These are phyloP conservation scores for Anastatica hierochuntica DNA, from an alignment of 345 rosid genomes.

Conservation along the genomic window DNA sequence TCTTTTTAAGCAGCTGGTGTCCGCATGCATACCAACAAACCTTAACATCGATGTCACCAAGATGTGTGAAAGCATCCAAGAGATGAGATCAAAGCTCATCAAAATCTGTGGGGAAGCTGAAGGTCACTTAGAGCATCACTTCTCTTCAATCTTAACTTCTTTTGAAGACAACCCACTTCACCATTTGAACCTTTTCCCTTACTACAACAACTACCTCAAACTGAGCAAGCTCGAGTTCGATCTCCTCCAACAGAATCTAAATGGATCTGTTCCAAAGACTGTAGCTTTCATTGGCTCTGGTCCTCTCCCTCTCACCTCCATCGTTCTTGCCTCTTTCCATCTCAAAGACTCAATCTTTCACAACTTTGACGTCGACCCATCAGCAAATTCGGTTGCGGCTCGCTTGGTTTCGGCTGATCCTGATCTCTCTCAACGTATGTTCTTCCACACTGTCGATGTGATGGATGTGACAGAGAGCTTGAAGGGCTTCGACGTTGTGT, in stretches of 20 bases:
- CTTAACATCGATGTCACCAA: slow-evolving; percentile 59
- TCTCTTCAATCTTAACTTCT: slow-evolving; percentile 50
- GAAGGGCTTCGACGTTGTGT: slow-evolving; percentile 67
- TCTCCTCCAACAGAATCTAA: slow-evolving; percentile 37
- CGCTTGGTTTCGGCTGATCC: slow-evolving; percentile 45
- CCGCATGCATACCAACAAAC: slow-evolving; percentile 70
- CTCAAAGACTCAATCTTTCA: slow-evolving; percentile 48
- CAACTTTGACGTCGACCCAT: slow-evolving; percentile 64
- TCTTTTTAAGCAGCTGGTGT: slow-evolving; percentile 70
- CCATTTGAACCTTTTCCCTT: slow-evolving; percentile 63
- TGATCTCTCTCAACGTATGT: slow-evolving; percentile 60
- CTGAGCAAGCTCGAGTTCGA: slow-evolving; percentile 65
- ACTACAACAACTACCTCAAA: slow-evolving; percentile 69
- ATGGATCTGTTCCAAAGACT: slow-evolving; percentile 30
- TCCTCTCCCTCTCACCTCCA: slow-evolving; percentile 75
- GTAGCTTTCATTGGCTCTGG: slow-evolving; percentile 88
- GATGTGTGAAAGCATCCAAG: slow-evolving; percentile 44
- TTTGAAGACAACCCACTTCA: slow-evolving; percentile 61
- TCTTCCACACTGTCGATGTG: slow-evolving; percentile 55
- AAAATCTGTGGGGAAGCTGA: slow-evolving; percentile 72
- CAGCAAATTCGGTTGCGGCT: slow-evolving; percentile 51
- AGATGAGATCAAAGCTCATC: slow-evolving; percentile 63
- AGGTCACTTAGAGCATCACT: slow-evolving; percentile 55
- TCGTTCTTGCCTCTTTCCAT: slow-evolving; percentile 60
- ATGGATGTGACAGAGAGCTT: slow-evolving; percentile 40